phyloP scores from a whole-genome alignment of 2,329 filamentous ascomycete species.

The Phaeomoniella chlamydospora region DNA sequence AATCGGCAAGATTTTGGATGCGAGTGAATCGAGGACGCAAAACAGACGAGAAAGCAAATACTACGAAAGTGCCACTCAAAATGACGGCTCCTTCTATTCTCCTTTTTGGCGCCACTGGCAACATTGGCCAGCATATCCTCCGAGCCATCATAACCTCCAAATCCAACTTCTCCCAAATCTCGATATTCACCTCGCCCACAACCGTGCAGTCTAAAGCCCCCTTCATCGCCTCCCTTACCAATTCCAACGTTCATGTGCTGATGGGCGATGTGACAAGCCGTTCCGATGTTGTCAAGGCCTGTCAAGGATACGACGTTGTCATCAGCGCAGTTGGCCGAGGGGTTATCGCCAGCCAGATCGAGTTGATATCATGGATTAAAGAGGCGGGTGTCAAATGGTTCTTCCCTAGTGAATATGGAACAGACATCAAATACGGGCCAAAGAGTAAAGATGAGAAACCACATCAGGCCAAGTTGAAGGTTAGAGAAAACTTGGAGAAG shows the following conservation, averaged over 20 bases:
- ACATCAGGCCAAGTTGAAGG: slow-evolving; percentile 55
- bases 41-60: no score
- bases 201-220: slow-evolving; percentile 36
- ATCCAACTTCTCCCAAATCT: slow-evolving; percentile 32
- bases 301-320: slow-evolving; percentile 47
- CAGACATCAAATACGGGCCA: slow-evolving; percentile 47
- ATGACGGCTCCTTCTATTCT: no score
- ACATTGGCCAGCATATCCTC: slow-evolving; percentile 37
- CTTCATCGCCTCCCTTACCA: slow-evolving; percentile 31
- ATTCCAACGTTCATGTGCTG: slow-evolving; percentile 36
- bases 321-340: slow-evolving; percentile 50
- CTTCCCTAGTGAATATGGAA: slow-evolving; percentile 55
- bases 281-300: slow-evolving; percentile 40
- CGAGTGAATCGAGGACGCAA: no score
- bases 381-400: slow-evolving; percentile 44
- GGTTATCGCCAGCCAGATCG: slow-evolving; percentile 46
- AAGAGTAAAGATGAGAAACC: slow-evolving; percentile 46
- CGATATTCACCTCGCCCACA: slow-evolving; percentile 41
- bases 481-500: slow-evolving; percentile 41
- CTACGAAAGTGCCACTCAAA: no score
- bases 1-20: no score
- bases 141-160: slow-evolving; percentile 29
- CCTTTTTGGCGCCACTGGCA: slow-evolving; percentile 37
- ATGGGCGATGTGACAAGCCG: slow-evolving; percentile 40
- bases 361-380: slow-evolving; percentile 46